Base-by-base conservation (phyloP, 192 early-diverging fungal genomes). In the Allomyces macrogynus region DNA sequence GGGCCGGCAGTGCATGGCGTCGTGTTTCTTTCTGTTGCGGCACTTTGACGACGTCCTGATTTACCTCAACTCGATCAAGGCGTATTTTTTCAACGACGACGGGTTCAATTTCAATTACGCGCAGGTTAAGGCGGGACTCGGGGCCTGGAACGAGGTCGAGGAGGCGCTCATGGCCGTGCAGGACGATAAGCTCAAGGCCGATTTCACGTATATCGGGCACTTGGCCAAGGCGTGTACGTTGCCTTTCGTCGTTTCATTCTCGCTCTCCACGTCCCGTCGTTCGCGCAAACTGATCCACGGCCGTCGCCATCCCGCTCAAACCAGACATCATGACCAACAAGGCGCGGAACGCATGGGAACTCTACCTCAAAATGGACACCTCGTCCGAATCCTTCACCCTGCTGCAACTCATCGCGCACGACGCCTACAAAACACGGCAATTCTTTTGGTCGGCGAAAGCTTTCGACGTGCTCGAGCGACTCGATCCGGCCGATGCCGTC, bases 41-140 rank as follows among this genome's bases (percentile, higher is more conserved):
- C 81, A 83, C 66, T 83, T 83, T 72, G 81, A 83, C 27, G 81
- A 83, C 69, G 81, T 83, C 5, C 62, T 83, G 67, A 81, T 81
- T 26, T 83, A 83, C 62, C 67, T 83, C 60, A 83, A 81, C 66
- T 80, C 77, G 5, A 81, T 83, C 67, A 83, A 83, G 73, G 79
- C 77, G 65, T 83, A 83, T 66, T 83, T 83, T 68, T 83, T 83
- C 72, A 83, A 83, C 65, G 81, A 83, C 68, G 81, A 83, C 69
- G 79, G 78, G 11, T 83, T 83, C 71, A 83, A 83, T 64, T 82
- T 71, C 70, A 83, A 83, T 68, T 83, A 79, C 67, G 81, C 70
- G 14, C 78, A 83, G 67, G 78, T 81, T 10, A 83, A 83, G 67
- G 77, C 77, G 18, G 81, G 81, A 0, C 68, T 75, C 4, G 81